Evolutionary conservation across 257 asterid genomes (phyloP).

Genomic region (Penstemon davidsonii): DNA sequence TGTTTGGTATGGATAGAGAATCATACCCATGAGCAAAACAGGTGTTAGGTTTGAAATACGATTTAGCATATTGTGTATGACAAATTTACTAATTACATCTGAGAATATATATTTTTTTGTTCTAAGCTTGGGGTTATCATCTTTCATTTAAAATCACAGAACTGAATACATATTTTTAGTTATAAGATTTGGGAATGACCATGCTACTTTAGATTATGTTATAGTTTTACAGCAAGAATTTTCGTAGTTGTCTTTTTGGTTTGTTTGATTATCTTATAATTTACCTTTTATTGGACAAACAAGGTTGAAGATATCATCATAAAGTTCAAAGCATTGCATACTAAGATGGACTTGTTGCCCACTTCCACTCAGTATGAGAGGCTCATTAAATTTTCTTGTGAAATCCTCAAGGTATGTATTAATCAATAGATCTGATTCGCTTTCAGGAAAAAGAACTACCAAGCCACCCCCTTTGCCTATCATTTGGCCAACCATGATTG

Average conservation of each 20-base stretch:
- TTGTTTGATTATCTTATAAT: conserved; percentile 27
- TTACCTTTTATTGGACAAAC: conserved; percentile 27
- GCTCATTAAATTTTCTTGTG: conserved; percentile 59
- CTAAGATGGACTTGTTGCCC: conserved; percentile 61
- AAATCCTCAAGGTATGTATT: conserved; percentile 59
- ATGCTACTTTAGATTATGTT: conserved; percentile 14
- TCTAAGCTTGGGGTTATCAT: not conserved
- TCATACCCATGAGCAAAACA: conserved; percentile 9
- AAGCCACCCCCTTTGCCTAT: not conserved
- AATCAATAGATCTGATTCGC: conserved; percentile 13
- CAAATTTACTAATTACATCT: conserved; percentile 3
- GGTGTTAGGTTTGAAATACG: not conserved
- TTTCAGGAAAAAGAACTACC: conserved; percentile 13
- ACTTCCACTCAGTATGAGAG: conserved; percentile 57
- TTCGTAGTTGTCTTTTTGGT: conserved; percentile 16
- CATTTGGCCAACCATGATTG: conserved; percentile 2
- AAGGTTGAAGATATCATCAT: conserved; percentile 69
- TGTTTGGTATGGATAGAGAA: too few species aligned
- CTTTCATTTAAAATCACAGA: conserved; percentile 14
- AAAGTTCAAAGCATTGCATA: conserved; percentile 53
- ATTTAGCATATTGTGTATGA: not conserved
- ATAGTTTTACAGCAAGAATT: conserved; percentile 4
- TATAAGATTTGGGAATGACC: conserved; percentile 1
- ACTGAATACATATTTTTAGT: conserved; percentile 10
- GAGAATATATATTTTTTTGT: not conserved